Conservation (phyloP, 2,329 filamentous ascomycete genomes). For the Chaetomiaceae sp. region DNA sequence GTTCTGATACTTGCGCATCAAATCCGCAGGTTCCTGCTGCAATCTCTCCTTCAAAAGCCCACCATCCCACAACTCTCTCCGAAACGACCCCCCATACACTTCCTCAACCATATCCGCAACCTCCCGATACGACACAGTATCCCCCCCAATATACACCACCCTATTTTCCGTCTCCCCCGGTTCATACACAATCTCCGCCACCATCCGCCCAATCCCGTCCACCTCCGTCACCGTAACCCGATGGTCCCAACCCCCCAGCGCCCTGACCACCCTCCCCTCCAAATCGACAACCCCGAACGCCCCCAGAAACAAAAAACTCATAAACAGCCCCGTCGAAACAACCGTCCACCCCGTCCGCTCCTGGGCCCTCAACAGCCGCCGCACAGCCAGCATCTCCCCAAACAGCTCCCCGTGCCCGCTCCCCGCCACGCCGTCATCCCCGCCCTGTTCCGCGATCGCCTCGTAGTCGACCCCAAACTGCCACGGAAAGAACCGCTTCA, state of each 20-base stretch:
- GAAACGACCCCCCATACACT: slow-evolving; percentile 39
- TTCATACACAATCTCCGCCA: slow-evolving; percentile 51
- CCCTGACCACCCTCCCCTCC: slow-evolving; percentile 40
- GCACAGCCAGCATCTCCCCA: slow-evolving; percentile 61
- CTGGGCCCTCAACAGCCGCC: slow-evolving; percentile 48
- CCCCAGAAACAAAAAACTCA: slow-evolving; percentile 62
- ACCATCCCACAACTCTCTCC: slow-evolving; percentile 47
- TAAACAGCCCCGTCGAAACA: slow-evolving; percentile 66
- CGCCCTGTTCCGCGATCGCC: slow-evolving; percentile 50
- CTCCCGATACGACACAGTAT: slow-evolving; percentile 55
- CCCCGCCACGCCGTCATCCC: slow-evolving; percentile 50
- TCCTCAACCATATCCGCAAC: slow-evolving; percentile 51
- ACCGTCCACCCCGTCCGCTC: slow-evolving; percentile 54
- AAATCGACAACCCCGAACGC: slow-evolving; percentile 60
- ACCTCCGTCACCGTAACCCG: slow-evolving; percentile 59
- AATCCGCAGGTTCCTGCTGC: slow-evolving; percentile 41
- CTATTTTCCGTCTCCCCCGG: slow-evolving; percentile 34
- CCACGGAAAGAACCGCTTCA: slow-evolving; percentile 61
- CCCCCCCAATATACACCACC: slow-evolving; percentile 58
- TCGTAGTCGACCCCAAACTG: slow-evolving; percentile 73
- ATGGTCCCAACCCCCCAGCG: slow-evolving; percentile 59
- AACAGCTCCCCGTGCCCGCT: slow-evolving; percentile 60
- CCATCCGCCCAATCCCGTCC: slow-evolving; percentile 58
- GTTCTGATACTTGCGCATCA: slow-evolving; percentile 55
- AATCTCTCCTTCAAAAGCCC: slow-evolving; percentile 44